Evolutionary conservation across 805 yeast genomes (phyloP), one percentile per base, ranked within the genome.

Genomic region (Grigorovia yakushimaensis): DNA sequence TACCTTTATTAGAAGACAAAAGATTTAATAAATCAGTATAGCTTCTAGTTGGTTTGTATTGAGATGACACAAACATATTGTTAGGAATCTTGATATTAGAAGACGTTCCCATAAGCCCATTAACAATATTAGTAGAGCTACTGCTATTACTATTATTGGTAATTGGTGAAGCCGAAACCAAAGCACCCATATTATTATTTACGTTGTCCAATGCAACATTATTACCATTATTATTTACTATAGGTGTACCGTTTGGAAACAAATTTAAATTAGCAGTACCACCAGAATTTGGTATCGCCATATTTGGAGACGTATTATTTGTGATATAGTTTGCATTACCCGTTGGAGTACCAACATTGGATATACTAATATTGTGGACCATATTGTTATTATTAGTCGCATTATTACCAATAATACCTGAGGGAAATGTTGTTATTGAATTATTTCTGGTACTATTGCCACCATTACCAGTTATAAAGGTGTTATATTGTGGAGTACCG

Each of bases 1-100:
- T 38, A 21, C 19, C 13, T 41, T 41, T 49, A 21, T 43, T 51
- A 5, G 55, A 48, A 8, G 54, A 47, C 21, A 56, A 41, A 19
- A 52, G 30, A 21, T 49, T 53, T 33, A 54, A 48, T 33, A 59
- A 43, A 42, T 59, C 62, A 4, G 56, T 46, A 43, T 58, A 55
- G 41, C 61, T 59, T 17, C 49, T 45, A 1, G 53, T 40, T 4
- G 49, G 37, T 24, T 44, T 42, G 39, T 37, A 43, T 23, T 21
- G 46, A n/a, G 47, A 39, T n/a, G 39, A 22, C 8, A 38, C 40
- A 10, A 38, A 7, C 33, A 27, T 27, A 27, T 27, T 27, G 13
- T 27, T 27, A 10, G 33, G 24, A 5, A 15, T 19, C 9, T 21
- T 39, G 22, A 13, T 15, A 20, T 39, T 39, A 21, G 19, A 5